Evolutionary conservation across 306 rosid species (phyloP).

Genomic region (Potentilla sterilis): DNA sequence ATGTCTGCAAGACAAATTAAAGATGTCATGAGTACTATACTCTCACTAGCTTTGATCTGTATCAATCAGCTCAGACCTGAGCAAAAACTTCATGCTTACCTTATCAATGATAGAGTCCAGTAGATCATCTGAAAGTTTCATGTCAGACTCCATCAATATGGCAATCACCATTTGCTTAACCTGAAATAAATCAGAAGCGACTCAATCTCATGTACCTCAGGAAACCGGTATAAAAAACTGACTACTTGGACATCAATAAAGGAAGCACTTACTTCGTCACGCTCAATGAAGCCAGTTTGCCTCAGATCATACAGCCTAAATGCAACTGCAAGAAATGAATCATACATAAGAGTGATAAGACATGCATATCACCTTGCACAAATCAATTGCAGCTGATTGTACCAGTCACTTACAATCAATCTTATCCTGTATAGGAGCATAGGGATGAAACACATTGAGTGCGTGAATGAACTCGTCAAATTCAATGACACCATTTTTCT

Average conservation of each 20-base stretch:
- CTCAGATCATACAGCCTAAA: constrained; percentile 80
- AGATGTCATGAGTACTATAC: neutral
- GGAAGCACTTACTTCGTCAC: constrained; percentile 64
- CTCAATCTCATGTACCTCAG: neutral
- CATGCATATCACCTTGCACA: constrained; percentile 13
- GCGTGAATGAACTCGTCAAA: constrained; percentile 77
- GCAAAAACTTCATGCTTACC: constrained; percentile 22
- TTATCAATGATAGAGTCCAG: constrained; percentile 70
- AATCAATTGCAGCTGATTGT: neutral
- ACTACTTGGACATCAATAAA: neutral
- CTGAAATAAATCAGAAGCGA: constrained; percentile 41
- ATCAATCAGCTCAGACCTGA: neutral
- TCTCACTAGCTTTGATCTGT: neutral
- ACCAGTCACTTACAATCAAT: constrained; percentile 59
- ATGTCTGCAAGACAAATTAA: constrained; percentile 48
- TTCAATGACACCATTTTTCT: constrained; percentile 73
- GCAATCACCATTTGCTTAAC: constrained; percentile 85
- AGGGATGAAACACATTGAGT: constrained; percentile 72
- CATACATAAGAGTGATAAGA: constrained; percentile 9
- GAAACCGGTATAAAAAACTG: neutral
- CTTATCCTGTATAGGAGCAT: constrained; percentile 65
- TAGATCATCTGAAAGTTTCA: constrained; percentile 63
- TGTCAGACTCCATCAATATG: constrained; percentile 63
- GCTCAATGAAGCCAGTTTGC: constrained; percentile 77
- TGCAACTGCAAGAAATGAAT: constrained; percentile 53